Evolutionary conservation across 1,284 basidiomycete species (phyloP).

Genomic region (Rhodotorula sp.): DNA sequence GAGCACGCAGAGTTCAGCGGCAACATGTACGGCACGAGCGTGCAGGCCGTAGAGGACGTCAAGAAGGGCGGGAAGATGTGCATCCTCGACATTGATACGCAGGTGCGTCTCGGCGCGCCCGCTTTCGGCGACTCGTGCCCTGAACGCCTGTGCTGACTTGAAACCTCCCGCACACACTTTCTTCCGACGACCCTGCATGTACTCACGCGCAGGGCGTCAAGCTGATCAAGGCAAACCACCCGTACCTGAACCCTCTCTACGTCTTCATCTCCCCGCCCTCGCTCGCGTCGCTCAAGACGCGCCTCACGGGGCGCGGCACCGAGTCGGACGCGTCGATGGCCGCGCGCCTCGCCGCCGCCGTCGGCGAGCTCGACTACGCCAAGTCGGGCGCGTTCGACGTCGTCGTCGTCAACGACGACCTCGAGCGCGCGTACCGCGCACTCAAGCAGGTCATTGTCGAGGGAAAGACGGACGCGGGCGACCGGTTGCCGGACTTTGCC

Average conservation of each 20-base stretch:
- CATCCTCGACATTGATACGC: slow-evolving; percentile 94
- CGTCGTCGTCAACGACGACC: slow-evolving; percentile 87
- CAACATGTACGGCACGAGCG: slow-evolving; percentile 91
- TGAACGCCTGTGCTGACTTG: neutral
- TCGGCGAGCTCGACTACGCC: slow-evolving; percentile 84
- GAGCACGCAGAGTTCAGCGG: slow-evolving; percentile 78
- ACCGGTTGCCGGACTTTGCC: slow-evolving; percentile 33
- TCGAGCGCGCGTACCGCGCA: slow-evolving; percentile 74
- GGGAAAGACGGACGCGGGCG: slow-evolving; percentile 18
- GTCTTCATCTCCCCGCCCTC: slow-evolving; percentile 92
- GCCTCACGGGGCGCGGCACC: slow-evolving; percentile 79
- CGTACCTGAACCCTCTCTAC: slow-evolving; percentile 76
- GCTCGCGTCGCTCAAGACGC: slow-evolving; percentile 64
- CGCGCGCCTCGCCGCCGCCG: slow-evolving; percentile 76
- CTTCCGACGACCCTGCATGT: neutral
- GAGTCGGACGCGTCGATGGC: slow-evolving; percentile 74
- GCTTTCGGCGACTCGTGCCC: neutral
- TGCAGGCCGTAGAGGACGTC: slow-evolving; percentile 63
- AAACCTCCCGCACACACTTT: slow-evolving; percentile 11
- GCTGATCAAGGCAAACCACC: slow-evolving; percentile 73
- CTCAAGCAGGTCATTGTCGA: slow-evolving; percentile 61
- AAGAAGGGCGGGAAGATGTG: slow-evolving; percentile 64
- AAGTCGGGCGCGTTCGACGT: slow-evolving; percentile 71
- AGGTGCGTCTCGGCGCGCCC: slow-evolving; percentile 59
- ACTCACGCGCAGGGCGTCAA: slow-evolving; percentile 69